Base-by-base conservation (phyloP, 768 basidiomycete species). In the Boletus huronensis region DNA sequence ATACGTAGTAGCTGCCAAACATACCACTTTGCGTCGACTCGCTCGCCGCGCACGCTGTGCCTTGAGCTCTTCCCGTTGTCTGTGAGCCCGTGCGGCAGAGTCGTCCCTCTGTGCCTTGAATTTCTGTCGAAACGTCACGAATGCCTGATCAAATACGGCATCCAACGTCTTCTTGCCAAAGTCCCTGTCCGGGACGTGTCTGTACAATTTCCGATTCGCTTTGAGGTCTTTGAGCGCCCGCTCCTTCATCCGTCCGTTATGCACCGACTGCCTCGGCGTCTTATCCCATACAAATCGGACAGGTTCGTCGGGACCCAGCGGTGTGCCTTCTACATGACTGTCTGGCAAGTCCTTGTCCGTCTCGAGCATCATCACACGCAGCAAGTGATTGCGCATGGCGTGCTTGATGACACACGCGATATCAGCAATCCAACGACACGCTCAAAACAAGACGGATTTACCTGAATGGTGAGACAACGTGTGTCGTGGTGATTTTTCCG, bases 281-380 rank as follows among this genome's bases (percentile, higher is more conserved):
- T 87, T 88, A 57, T 85, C 82, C 88, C 88, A 90, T 5, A 88
- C 83, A 58, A 90, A 90, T 19, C 88, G 83, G 14, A 90, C 75
- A 1, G 86, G 80, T n/a, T 83, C 78, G 21, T 75, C 65, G 11
- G 73, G 62, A 3, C 70, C 72, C 1, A 83, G 61, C 3, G 70
- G 61, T 11, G 67, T 72, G 16, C 81, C 84, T 62, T 90, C 87
- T 10, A 62, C 59, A 61, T 87, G 81, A 49, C 79, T 82, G 52
- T 81, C 80, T 0, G 88, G 88, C 8, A 90, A 71, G 1, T 78
- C 64, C 54, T 82, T 81, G 60, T 83, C 85, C 35, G 67, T 76
- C 7, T 78, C 74, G 6, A 87, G 53, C 19, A 75, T 71, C 83
- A 90, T 87, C 48, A 79, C 67, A 38, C 72, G 77, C 44, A 84